Evolutionary conservation across 2,329 filamentous ascomycete species (phyloP).

Genomic region (Fusarium sp.): DNA sequence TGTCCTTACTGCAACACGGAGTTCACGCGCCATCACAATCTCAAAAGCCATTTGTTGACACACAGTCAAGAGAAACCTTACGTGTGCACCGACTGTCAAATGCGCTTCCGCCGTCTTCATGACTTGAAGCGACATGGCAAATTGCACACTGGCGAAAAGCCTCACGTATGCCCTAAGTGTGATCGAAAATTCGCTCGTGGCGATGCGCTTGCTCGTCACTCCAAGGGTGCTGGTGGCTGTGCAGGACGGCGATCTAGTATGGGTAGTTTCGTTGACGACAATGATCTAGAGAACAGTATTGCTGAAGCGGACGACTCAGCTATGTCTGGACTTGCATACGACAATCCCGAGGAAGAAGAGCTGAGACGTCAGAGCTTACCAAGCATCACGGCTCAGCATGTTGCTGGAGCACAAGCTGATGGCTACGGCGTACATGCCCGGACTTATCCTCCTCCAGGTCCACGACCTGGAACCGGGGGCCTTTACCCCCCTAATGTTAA

Average conservation of each 20-base stretch:
- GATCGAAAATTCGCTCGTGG: slow-evolving; percentile 94
- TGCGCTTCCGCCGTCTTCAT: slow-evolving; percentile 91
- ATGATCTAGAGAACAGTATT: slow-evolving; percentile 70
- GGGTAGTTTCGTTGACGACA: slow-evolving; percentile 82
- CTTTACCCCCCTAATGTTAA: slow-evolving; percentile 72
- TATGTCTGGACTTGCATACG: slow-evolving; percentile 68
- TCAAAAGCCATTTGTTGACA: slow-evolving; percentile 96
- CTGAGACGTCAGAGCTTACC: slow-evolving; percentile 77
- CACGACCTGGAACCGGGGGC: slow-evolving; percentile 62
- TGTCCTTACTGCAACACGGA: slow-evolving; percentile 97
- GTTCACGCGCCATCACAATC: slow-evolving; percentile 96
- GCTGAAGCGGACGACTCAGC: slow-evolving; percentile 64
- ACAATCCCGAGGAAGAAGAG: slow-evolving; percentile 69
- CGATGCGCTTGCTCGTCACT: slow-evolving; percentile 93
- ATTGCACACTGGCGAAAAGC: slow-evolving; percentile 94
- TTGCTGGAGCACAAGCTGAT: slow-evolving; percentile 61
- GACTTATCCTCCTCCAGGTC: slow-evolving; percentile 80
- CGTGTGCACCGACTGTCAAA: slow-evolving; percentile 90
- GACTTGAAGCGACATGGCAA: slow-evolving; percentile 97
- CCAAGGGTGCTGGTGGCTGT: slow-evolving; percentile 94
- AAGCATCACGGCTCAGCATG: slow-evolving; percentile 78
- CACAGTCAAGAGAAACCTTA: slow-evolving; percentile 99
- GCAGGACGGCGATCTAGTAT: slow-evolving; percentile 90
- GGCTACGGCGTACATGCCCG: slow-evolving; percentile 72
- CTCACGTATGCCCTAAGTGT: slow-evolving; percentile 94